phyloP scores from a whole-genome alignment of 2,329 filamentous ascomycete genomes.

The Macrophomina tecta region DNA sequence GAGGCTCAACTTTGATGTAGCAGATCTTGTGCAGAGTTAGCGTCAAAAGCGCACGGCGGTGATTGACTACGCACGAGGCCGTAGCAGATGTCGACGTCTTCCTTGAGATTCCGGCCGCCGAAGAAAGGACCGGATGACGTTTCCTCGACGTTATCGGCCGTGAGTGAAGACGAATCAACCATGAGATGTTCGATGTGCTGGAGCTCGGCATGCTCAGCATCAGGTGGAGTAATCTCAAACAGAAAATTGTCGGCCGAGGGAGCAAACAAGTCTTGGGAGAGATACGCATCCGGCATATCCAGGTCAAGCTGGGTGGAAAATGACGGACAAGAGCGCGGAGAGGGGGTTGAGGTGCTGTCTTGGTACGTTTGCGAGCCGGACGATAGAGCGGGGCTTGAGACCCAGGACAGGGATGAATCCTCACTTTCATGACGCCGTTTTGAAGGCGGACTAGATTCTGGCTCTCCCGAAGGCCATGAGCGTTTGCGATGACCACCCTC shows the following conservation, averaged over 20 bases:
- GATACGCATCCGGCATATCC: not conserved
- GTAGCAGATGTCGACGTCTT: not conserved
- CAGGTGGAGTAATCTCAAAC: not conserved
- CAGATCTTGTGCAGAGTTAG: not conserved
- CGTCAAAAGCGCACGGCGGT: too few relatives aligned
- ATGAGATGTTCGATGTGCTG: too few relatives aligned
- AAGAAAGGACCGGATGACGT: not conserved
- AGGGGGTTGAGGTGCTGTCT: not conserved
- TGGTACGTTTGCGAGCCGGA: not conserved
- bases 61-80: not conserved
- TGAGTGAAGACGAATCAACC: not conserved
- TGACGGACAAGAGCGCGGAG: not conserved
- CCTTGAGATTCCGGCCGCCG: not conserved
- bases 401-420: not conserved
- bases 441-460: not conserved
- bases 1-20: not conserved
- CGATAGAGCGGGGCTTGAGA: not conserved
- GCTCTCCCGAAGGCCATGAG: not conserved
- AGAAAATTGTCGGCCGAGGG: not conserved
- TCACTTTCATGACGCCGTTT: not conserved
- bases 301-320: not conserved
- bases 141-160: not conserved
- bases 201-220: not conserved
- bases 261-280: not conserved
- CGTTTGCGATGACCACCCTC: not conserved